A percentile compares a stretch with the other conserved stretches of the same genome.
These are phyloP conservation scores for Closterium sp. DNA, from an alignment of 139 green algal genomes.

Conservation along the genomic window DNA sequence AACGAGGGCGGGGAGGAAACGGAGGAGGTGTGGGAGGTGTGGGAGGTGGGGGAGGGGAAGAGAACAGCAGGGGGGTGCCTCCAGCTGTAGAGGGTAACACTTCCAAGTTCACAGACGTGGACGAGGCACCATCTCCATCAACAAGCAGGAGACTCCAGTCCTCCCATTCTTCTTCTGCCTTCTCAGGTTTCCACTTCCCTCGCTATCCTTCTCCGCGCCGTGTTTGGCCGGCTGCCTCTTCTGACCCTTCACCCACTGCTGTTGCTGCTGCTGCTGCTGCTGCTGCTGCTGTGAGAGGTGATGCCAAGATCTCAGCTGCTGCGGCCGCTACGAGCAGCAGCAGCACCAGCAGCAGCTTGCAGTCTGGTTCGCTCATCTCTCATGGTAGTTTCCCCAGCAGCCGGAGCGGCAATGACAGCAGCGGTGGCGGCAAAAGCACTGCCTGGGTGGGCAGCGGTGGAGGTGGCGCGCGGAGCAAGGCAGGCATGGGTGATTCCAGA, in stretches of 20 bases:
- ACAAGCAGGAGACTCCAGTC: background rate
- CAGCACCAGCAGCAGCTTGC: background rate
- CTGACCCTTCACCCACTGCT: background rate
- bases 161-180: background rate
- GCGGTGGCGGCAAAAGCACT: background rate
- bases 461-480: background rate
- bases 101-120: background rate
- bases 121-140: background rate
- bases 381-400: background rate
- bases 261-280: too few species aligned
- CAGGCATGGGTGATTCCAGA: background rate
- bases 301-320: too few species aligned
- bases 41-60: too few species aligned
- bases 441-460: background rate
- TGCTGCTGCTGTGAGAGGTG: too few species aligned
- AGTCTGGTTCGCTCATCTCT: background rate
- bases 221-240: background rate
- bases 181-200: background rate
- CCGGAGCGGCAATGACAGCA: background rate
- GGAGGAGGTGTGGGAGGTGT: background rate
- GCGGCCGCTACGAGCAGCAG: background rate
- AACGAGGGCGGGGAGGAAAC: background rate
- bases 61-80: background rate
- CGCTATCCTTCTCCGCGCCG: background rate
- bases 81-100: background rate